Evolutionary conservation across 352 stramenopile genomes (phyloP), one percentile per base, ranked within the genome.

Genomic region (Phytophthora meadii): DNA sequence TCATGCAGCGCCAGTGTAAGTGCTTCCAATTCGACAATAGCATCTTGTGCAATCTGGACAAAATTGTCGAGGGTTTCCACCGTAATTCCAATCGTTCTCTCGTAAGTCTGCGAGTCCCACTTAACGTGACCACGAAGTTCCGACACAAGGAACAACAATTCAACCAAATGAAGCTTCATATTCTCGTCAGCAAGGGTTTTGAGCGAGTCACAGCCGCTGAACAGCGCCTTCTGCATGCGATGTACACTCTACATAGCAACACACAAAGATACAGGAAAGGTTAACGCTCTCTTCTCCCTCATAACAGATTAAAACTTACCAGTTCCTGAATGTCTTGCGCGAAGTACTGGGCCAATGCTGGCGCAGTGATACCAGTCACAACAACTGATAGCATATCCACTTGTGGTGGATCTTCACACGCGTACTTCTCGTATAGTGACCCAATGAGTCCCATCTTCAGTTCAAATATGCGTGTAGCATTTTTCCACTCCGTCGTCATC

Each of bases 311-410:
- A 32, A 19, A n/a, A 65, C 73, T 32, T 61, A 90, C 84, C 79
- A 90, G 88, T 66, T 92, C 85, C 46, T 92, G 82, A 46, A 93
- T 93, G 55, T 93, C 82, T 64, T 93, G 85, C 2, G 85, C 82
- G 63, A 93, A 93, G 45, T 89, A 93, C 52, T 93, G 85, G 1
- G 81, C 79, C 5, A 93, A 61, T 11, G 81, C 82, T 24, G 85
- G 85, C 6, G 81, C 68, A 19, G 78, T 81, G 46, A 91, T 87
- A 0, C 85, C 85, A 7, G 68, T 86, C 1, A 79, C 80, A 14
- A 86, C 58, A 5, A 82, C 65, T 1, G 79, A 78, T n/a, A 93
- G 69, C 85, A 93, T 92, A 48, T 93, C 82, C 8, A 84, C 74
- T 47, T 92, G 85, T 19, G 85, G 82, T 11, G 80, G 70, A 15